Evolutionary conservation across 768 basidiomycete genomes (phyloP), one percentile per base, ranked within the genome.

Genomic region (Calvatia gigantea): DNA sequence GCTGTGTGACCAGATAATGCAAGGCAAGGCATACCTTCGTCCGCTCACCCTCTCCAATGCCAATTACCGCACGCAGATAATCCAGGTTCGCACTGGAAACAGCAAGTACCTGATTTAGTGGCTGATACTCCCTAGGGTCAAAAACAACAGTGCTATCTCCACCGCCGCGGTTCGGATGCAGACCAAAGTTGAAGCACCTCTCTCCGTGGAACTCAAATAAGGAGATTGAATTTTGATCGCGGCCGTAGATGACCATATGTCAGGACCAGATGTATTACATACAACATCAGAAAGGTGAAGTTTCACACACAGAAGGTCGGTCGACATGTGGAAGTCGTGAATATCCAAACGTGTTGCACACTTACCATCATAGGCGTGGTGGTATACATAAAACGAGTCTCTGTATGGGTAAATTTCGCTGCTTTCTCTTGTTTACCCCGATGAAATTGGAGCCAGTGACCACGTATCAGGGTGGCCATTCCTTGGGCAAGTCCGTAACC

Each of bases 101-200:
- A 27, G 19, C 45, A 35, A 29, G 33, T 47, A 11, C 45, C 53
- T 46, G 44, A 54, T 54, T 46, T 54, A 29, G 44, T 29, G 43
- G 44, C 21, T 28, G 51, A 28, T 14, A 21, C 21, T 49, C 15
- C 51, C 51, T 35, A 39, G 45, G 47, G 42, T 47, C 42, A 46
- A 19, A 17, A 33, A 47, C 23, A 25, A 28, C 35, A 43, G 33
- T 6, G 56, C 58, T 65, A 67, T 62, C 63, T 65, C 70, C 71
- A 71, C 71, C 70, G 64, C 71, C 70, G 72, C 69, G 73, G 70
- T 64, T 65, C 67, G 67, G 69, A 65, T 55, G 59, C 61, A 60
- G 60, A 61, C 56, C 61, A 65, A 65, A 66, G 49, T 59, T 45
- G 53, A 41, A 58, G 43, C 50, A 55, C 45, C 56, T 66, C 65